Base-by-base conservation (phyloP, 2,329 filamentous ascomycete species). In the Pseudocercospora musae region DNA sequence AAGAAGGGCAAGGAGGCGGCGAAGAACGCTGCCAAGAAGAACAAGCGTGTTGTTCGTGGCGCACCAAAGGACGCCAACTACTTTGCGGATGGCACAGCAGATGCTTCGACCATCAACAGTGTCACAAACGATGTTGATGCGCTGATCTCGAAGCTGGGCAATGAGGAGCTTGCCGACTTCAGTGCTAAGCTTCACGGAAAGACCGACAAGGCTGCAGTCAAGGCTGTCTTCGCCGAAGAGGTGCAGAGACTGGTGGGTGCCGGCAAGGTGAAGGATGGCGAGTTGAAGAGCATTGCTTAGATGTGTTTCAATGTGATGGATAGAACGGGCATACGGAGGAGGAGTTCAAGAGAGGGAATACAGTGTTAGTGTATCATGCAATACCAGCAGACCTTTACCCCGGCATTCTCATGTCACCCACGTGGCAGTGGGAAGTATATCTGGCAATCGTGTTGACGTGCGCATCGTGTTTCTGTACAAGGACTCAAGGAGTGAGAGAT, bases 21-120 rank as follows among this genome's bases (percentile, higher is more conserved):
- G 62, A 99, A 99, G 88, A 97, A 92, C 75, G 95, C 95, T 13
- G 90, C 95, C 73, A 99, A 99, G 90, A 99, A 99, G 90, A 99
- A 99, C 87, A 97, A 97, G 87, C 92, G 95, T 83, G 90, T 98
- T 53, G 88, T 99, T 72, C 92, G 96, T 79, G 88, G 87, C 66
- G 92, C 91, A 68, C 90, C 94, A 79, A 99, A 99, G 85, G 95
- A 99, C 70, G 93, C 91, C 73, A 97, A 97, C 84, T 99, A 99
- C 87, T 97, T 99, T 78, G 81, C 81, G 20, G 81, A 75, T 37
- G 80, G 84, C 49, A 89, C 88, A 59, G 89, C 93, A 63, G 81
- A 88, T 25, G 85, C 89, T n/a, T 83, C 91, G 13, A 86, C 91
- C 75, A 91, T 99, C 69, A 93, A 98, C 74, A 81, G 83, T 31